A percentile compares a stretch with the other conserved stretches of the same genome.
Evolutionary conservation across 495 filamentous ascomycete species (phyloP).

Genomic region (Viridothelium virens): DNA sequence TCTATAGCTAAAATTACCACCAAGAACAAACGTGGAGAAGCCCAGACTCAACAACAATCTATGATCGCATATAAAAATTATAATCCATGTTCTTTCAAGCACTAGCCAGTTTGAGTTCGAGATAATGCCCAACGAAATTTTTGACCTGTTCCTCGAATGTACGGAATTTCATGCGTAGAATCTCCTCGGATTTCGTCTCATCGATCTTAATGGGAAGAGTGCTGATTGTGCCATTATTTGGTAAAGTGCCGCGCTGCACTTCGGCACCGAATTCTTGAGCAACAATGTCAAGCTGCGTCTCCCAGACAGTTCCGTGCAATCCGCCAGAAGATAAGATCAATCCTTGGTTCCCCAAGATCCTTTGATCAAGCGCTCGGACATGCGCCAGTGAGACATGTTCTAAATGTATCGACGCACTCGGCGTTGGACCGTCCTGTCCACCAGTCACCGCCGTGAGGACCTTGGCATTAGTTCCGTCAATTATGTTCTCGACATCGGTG

Average conservation of each 20-base stretch:
- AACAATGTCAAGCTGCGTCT: conserved; percentile 13
- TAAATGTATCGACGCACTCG: conserved; percentile 13
- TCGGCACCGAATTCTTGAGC: conserved; percentile 14
- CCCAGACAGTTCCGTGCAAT: conserved; percentile 14
- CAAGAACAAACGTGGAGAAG: no score
- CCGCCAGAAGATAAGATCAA: conserved; percentile 11
- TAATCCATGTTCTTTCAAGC: neutral
- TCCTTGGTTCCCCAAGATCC: conserved; percentile 18
- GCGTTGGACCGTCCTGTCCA: neutral
- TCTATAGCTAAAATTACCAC: no score
- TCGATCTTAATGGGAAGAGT: conserved; percentile 10
- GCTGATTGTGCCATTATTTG: conserved; percentile 14
- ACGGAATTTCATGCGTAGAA: conserved; percentile 18
- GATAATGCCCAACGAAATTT: conserved; percentile 15
- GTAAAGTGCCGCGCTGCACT: conserved; percentile 14
- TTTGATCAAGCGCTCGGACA: conserved; percentile 19
- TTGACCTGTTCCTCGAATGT: conserved; percentile 16
- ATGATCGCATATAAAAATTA: neutral
- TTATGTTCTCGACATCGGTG: conserved; percentile 28
- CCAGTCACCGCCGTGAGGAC: conserved; percentile 3
- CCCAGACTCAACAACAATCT: neutral
- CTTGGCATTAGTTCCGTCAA: conserved; percentile 17
- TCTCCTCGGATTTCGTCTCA: conserved; percentile 11
- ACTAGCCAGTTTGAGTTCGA: neutral
- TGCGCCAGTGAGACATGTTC: conserved; percentile 22